phyloP scores from a whole-genome alignment of 352 stramenopile genomes.

The Thraustochytrium sp. region DNA sequence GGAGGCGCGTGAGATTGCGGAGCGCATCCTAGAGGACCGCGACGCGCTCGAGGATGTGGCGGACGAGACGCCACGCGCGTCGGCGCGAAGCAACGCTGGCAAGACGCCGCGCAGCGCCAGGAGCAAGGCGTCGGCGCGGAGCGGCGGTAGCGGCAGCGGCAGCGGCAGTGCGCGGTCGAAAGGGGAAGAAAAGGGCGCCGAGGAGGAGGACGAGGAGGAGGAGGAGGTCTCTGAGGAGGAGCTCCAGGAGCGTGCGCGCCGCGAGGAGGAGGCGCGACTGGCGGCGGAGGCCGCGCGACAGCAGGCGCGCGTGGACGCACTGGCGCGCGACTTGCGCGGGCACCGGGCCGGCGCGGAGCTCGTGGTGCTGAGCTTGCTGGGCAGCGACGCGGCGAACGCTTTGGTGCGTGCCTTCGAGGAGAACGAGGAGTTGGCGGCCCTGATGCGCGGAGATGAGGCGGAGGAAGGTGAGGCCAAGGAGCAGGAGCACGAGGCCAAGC shows the following conservation, averaged over 20 bases:
- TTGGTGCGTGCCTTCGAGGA: not conserved
- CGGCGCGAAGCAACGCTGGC: not conserved
- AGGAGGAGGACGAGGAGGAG: not conserved
- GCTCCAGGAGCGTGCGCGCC: not conserved
- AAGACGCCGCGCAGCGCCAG: not conserved
- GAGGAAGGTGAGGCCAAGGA: not conserved
- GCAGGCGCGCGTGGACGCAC: not conserved
- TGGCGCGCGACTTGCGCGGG: not conserved
- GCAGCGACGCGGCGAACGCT: not conserved
- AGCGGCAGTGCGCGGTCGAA: not conserved
- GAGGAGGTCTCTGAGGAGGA: not conserved
- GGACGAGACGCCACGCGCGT: not conserved
- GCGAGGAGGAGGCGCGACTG: not conserved
- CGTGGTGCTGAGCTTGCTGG: not conserved
- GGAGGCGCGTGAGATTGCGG: not conserved
- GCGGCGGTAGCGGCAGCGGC: not conserved
- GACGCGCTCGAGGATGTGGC: not conserved
- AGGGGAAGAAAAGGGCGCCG: not conserved
- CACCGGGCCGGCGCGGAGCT: not conserved
- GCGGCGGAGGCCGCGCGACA: not conserved
- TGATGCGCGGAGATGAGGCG: not conserved
- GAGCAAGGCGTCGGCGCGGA: no score
- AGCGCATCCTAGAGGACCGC: not conserved
- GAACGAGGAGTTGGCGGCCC: not conserved
- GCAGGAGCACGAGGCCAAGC: not conserved